Percentiles rank a stretch among this genome's conserved stretches.
Evolutionary conservation across 2,329 filamentous ascomycete species (phyloP).

Genomic region (Apiospora koreana): DNA sequence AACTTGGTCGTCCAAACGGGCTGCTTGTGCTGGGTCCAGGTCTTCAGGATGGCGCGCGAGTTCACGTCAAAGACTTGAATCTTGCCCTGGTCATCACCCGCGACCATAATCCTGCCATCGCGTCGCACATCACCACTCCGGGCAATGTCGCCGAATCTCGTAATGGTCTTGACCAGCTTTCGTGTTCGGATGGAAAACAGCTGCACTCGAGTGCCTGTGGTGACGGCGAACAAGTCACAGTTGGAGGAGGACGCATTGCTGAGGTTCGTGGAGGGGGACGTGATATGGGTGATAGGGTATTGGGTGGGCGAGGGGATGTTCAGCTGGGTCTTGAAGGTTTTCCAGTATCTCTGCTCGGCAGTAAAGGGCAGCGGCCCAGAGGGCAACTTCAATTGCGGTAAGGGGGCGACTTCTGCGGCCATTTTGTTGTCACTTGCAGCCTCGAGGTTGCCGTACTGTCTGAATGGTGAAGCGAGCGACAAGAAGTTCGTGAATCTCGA

Average conservation of each 20-base stretch:
- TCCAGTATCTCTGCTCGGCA: slow-evolving; percentile 95
- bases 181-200: slow-evolving; percentile 91
- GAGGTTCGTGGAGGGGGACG: slow-evolving; percentile 58
- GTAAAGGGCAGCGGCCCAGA: slow-evolving; percentile 81
- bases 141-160: slow-evolving; percentile 88
- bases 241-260: slow-evolving; percentile 48
- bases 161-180: slow-evolving; percentile 91
- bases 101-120: slow-evolving; percentile 86
- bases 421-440: slow-evolving; percentile 48
- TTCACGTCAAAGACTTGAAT: slow-evolving; percentile 94
- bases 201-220: slow-evolving; percentile 90
- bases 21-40: slow-evolving; percentile 93
- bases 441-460: neutral
- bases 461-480: neutral
- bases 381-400: slow-evolving; percentile 80
- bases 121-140: slow-evolving; percentile 85
- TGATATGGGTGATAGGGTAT: slow-evolving; percentile 88
- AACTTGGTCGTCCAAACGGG: slow-evolving; percentile 91
- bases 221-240: slow-evolving; percentile 83
- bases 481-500: slow-evolving; percentile 10
- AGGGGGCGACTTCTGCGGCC: slow-evolving; percentile 82
- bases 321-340: slow-evolving; percentile 87
- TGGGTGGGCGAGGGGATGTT: slow-evolving; percentile 89
- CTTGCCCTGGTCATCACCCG: slow-evolving; percentile 86
- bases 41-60: slow-evolving; percentile 89